Evolutionary conservation across 108 stramenopile species (phyloP).

Genomic region (Parietichytrium sp.): DNA sequence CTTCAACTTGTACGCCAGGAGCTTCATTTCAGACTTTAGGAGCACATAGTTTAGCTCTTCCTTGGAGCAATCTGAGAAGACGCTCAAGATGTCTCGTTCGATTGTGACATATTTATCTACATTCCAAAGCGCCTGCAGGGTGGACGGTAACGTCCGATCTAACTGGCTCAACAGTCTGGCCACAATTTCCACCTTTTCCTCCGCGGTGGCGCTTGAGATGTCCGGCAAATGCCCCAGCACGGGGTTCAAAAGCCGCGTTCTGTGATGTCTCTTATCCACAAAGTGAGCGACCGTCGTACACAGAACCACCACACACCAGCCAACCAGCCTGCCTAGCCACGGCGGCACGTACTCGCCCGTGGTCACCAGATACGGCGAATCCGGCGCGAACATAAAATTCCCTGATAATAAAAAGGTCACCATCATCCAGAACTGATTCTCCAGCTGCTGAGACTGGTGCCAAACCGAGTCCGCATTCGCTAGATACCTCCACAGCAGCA

Average conservation of each 20-base stretch:
- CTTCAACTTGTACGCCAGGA: slow-evolving; percentile 62
- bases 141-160: slow-evolving; percentile 24
- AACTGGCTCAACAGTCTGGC: not conserved
- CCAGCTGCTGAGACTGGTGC: slow-evolving; percentile 32
- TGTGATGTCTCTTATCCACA: not conserved
- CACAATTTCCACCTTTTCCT: not conserved
- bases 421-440: slow-evolving; percentile 36
- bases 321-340: not conserved
- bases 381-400: slow-evolving; percentile 19
- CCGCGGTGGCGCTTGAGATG: not conserved
- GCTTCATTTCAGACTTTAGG: slow-evolving; percentile 48
- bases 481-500: not conserved
- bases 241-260: not conserved
- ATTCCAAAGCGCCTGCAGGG: slow-evolving; percentile 2
- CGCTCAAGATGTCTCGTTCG: slow-evolving; percentile 50
- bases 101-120: not conserved
- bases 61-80: slow-evolving; percentile 51
- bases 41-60: slow-evolving; percentile 63
- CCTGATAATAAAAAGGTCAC: not conserved
- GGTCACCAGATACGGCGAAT: not conserved
- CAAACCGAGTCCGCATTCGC: slow-evolving; percentile 19
- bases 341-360: not conserved
- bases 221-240: too few relatives aligned
- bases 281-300: not conserved
- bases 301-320: not conserved